phyloP scores from a whole-genome alignment of 108 stramenopile genomes.

The Cylindrotheca closterium region DNA sequence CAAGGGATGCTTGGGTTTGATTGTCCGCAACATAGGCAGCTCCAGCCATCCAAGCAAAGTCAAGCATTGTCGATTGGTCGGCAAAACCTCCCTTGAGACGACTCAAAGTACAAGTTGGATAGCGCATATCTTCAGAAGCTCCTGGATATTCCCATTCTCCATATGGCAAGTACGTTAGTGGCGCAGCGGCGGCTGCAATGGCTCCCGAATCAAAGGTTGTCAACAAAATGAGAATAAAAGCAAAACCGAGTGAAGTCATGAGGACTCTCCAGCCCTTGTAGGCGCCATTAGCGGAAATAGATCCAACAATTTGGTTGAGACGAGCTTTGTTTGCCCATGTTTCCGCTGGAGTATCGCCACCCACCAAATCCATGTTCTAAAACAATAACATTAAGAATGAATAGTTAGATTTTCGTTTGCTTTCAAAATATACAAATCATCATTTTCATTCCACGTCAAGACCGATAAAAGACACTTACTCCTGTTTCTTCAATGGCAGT shows the following conservation, averaged over 20 bases:
- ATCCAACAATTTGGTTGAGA: constrained; percentile 26
- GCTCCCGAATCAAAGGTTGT: background rate
- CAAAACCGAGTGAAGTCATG: constrained; percentile 2
- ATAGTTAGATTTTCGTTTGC: constrained; percentile 1
- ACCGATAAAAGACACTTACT: background rate
- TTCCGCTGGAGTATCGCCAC: constrained; percentile 15
- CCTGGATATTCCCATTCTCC: constrained; percentile 21
- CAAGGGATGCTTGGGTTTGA: constrained; percentile 15
- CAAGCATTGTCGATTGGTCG: constrained; percentile 28
- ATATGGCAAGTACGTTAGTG: constrained; percentile 1
- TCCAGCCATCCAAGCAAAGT: constrained; percentile 37
- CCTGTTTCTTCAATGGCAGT: constrained; percentile 31
- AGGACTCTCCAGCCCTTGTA: constrained; percentile 1
- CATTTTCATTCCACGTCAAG: constrained; percentile 9
- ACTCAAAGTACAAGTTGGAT: constrained; percentile 23
- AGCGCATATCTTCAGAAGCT: constrained; percentile 9
- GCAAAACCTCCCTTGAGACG: constrained; percentile 2
- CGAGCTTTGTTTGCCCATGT: constrained; percentile 23
- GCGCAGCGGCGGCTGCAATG: background rate
- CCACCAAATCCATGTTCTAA: constrained; percentile 6
- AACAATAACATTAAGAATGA: background rate
- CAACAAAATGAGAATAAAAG: constrained; percentile 4
- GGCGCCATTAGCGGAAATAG: constrained; percentile 2
- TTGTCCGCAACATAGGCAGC: constrained; percentile 34
- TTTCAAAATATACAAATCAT: background rate